These are phyloP conservation scores for Paradendryphiella salina DNA, from an alignment of 2,329 filamentous ascomycete genomes.

Conservation along the genomic window DNA sequence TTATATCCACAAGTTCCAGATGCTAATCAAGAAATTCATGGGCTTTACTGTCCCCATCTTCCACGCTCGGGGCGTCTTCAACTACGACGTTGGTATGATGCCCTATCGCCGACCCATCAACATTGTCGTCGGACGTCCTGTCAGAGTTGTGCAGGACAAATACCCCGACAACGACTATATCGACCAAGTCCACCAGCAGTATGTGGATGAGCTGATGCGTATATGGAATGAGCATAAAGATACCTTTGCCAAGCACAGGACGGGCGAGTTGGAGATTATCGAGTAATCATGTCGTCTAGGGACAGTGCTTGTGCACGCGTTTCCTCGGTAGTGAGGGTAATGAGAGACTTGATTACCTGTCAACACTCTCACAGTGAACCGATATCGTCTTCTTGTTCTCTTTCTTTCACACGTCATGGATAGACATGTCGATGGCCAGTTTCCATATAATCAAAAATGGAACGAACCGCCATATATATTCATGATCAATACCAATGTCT, in stretches of 20 bases:
- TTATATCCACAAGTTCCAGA: slow-evolving; percentile 76
- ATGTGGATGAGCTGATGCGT: slow-evolving; percentile 72
- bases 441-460: no score
- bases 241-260: slow-evolving; percentile 66
- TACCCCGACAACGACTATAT: slow-evolving; percentile 75
- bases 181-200: slow-evolving; percentile 76
- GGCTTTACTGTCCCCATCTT: slow-evolving; percentile 93
- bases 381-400: no score
- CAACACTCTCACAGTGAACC: no score
- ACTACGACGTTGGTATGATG: slow-evolving; percentile 96
- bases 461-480: no score
- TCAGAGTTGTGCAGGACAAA: slow-evolving; percentile 65
- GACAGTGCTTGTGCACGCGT: not conserved
- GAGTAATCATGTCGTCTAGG: slow-evolving; percentile 47
- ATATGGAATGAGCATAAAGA: slow-evolving; percentile 81
- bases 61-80: slow-evolving; percentile 90
- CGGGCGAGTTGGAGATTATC: slow-evolving; percentile 68
- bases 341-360: no score
- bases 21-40: slow-evolving; percentile 79
- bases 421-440: no score
- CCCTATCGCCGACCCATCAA: slow-evolving; percentile 87
- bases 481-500: no score
- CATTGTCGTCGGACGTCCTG: slow-evolving; percentile 83
- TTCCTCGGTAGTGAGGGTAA: not conserved
- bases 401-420: no score